Base-by-base conservation (phyloP, 2,329 filamentous ascomycete genomes). In the Penicillium vulpinum region DNA sequence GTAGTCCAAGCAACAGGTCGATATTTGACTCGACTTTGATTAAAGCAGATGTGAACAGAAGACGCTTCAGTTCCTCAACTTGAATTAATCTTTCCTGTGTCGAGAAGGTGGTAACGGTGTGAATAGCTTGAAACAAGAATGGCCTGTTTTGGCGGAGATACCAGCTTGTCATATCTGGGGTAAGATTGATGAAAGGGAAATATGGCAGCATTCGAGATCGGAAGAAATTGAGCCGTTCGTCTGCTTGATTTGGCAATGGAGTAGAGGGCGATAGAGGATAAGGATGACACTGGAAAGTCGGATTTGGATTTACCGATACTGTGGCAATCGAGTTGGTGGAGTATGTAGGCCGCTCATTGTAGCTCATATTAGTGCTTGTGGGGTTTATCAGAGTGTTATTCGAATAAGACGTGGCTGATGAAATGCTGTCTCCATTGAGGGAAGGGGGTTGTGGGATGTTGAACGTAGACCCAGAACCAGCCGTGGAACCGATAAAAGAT, bases 121-220 rank as follows among this genome's bases (percentile, higher is more conserved):
- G 18, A 48, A 77, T 76, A 21, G 75, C 73, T 24, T 69, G 70
- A n/a, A 75, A 63, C 21, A 77, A 52, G 39, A 74, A 64, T 1
- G 74, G 75, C 35, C 70, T 59, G 22, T 69, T 60, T 31, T 66
- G 63, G 18, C 60, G 70, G n/a, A 77, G 61, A 57, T 74, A 62
- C 43, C 62, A 45, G n/a, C 59, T 65, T 21, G 70, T 71, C 41
- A 69, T 54, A 1, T 65, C 54, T 9, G 68, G 58, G 13, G 64
- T 51, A 8, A 77, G 58, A 43, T 71, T 21, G 10, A 75, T 64
- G 44, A 77, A 76, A 2, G 74, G 67, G 43, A 76, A 74, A 44
- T 58, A 66, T 11, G 68, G 73, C 41, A 77, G 62, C 73, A 75
- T 75, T 16, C 62, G 62, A 6, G 60, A 59, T 26, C 69, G 65